Evolutionary conservation across 177 flowering plant genomes (phyloP).

Genomic region (Vitis hybrid): DNA sequence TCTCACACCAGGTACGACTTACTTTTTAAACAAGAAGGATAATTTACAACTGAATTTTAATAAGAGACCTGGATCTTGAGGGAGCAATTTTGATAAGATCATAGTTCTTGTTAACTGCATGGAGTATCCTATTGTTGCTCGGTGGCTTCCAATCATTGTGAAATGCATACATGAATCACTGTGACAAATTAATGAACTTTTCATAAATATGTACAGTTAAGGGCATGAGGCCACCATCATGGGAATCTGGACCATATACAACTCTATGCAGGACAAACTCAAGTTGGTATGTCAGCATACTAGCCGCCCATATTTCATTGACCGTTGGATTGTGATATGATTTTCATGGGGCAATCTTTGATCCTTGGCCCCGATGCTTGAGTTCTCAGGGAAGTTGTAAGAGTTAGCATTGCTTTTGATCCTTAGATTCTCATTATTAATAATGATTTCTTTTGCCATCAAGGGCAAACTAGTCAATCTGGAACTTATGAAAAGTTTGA

Average conservation of each 20-base stretch:
- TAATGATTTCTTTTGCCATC: constrained; percentile 1
- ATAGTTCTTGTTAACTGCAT: no score
- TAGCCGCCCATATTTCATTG: neutral
- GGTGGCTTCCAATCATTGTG: neutral
- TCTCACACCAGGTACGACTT: no score
- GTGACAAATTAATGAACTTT: neutral
- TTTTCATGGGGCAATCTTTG: constrained; percentile 9
- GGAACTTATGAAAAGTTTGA: constrained; percentile 12
- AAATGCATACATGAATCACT: neutral
- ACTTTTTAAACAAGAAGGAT: no score
- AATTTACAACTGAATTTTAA: no score
- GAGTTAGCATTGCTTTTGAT: neutral
- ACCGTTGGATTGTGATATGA: constrained; percentile 2
- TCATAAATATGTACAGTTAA: neutral
- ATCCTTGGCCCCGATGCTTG: neutral
- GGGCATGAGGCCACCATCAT: neutral
- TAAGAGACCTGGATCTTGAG: no score
- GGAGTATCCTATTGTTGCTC: no score
- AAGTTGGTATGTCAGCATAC: neutral
- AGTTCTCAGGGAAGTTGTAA: neutral
- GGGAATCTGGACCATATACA: neutral
- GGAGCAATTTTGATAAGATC: no score
- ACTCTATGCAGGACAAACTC: neutral
- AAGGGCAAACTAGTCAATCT: neutral
- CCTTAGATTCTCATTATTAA: neutral